A percentile compares a stretch with the other conserved stretches of the same genome.
phyloP scores from a whole-genome alignment of 2,329 filamentous ascomycete species.

The Lojkania enalia region DNA sequence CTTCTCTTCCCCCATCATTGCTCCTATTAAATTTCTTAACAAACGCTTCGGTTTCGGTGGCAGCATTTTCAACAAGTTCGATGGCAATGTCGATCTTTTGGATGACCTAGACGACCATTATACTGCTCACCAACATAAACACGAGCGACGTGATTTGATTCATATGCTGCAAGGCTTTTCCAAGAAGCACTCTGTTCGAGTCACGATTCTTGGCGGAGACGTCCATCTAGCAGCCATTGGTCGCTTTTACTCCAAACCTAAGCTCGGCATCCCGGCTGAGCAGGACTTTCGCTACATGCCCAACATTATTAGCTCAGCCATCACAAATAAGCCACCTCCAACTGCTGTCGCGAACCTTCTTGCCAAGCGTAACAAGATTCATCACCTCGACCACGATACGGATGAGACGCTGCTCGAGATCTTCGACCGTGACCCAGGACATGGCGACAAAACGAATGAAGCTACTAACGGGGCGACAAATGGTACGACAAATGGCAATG shows the following conservation, averaged over 20 bases:
- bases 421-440: slow-evolving; percentile 62
- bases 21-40: slow-evolving; percentile 85
- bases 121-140: slow-evolving; percentile 88
- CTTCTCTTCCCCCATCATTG: slow-evolving; percentile 81
- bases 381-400: slow-evolving; percentile 64
- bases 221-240: slow-evolving; percentile 66
- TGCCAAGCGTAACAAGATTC: slow-evolving; percentile 66
- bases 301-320: slow-evolving; percentile 66
- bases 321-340: slow-evolving; percentile 70
- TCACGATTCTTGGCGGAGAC: slow-evolving; percentile 66
- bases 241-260: slow-evolving; percentile 66
- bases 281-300: slow-evolving; percentile 66
- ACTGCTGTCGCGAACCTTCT: slow-evolving; percentile 67
- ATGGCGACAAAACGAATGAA: slow-evolving; percentile 14
- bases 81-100: slow-evolving; percentile 70
- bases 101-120: slow-evolving; percentile 74
- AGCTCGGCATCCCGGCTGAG: slow-evolving; percentile 59
- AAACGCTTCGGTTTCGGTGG: slow-evolving; percentile 86
- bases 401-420: slow-evolving; percentile 67
- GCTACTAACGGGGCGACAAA: slow-evolving; percentile 21
- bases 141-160: slow-evolving; percentile 76
- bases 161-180: slow-evolving; percentile 64
- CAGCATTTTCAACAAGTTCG: slow-evolving; percentile 89
- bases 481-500: slow-evolving; percentile 34
- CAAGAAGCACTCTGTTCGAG: slow-evolving; percentile 58